Conservation (phyloP, 306 rosid species). For the Rubus idaeus region DNA sequence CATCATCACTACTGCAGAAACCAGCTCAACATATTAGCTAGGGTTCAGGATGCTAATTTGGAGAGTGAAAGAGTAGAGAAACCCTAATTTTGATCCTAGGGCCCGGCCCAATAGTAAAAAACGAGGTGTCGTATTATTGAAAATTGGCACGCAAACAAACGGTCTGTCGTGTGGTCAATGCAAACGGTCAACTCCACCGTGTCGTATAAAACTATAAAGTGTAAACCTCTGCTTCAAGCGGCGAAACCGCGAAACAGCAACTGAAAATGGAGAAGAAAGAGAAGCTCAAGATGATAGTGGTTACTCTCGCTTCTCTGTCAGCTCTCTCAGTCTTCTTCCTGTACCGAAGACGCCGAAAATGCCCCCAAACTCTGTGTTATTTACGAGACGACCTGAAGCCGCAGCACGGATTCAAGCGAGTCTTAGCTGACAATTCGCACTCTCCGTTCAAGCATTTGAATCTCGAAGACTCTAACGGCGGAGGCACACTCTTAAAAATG, state of each 20-base stretch:
- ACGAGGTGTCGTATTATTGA: not conserved
- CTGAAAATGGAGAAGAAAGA: conserved; percentile 37
- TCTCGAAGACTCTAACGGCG: conserved; percentile 24
- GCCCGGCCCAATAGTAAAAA: not conserved
- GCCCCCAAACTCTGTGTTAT: conserved; percentile 50
- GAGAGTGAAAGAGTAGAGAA: too few species aligned
- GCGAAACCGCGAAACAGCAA: conserved; percentile 3
- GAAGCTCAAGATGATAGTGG: conserved; percentile 42
- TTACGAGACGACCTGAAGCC: conserved; percentile 65
- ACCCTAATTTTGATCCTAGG: not conserved
- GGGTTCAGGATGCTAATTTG: too few species aligned
- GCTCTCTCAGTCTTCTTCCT: conserved; percentile 55
- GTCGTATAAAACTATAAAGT: not conserved
- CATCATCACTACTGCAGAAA: too few species aligned
- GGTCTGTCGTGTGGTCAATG: conserved; percentile 1
- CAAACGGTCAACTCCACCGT: not conserved
- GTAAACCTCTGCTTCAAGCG: not conserved
- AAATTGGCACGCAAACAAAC: not conserved
- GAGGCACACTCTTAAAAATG: conserved; percentile 33
- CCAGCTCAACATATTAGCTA: too few species aligned
- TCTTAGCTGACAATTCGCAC: conserved; percentile 73
- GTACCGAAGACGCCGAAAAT: conserved; percentile 38
- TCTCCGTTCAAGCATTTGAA: conserved; percentile 66
- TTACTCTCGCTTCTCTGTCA: conserved; percentile 50
- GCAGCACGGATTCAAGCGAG: conserved; percentile 67